Evolutionary conservation across 2,329 filamentous ascomycete species (phyloP), one percentile per base, ranked within the genome.

Genomic region (Teratosphaeria nubilosa): DNA sequence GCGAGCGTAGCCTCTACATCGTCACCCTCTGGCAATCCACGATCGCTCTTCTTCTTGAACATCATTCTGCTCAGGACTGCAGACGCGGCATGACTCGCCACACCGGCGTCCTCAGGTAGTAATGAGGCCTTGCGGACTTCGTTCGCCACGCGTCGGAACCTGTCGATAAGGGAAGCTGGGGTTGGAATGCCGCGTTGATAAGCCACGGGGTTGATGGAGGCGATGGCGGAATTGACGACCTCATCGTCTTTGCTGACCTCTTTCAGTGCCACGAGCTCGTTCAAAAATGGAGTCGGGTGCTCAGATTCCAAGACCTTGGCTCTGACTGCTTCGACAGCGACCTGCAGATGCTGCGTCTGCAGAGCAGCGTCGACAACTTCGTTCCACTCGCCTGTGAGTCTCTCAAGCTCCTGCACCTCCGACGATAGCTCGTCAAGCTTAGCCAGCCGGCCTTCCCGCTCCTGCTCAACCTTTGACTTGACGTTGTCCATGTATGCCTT

Each of bases 61-160:
- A 97, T 85, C 56, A 97, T 81, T 77, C 96, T 95, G 79, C 90
- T 95, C 67, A 99, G 79, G 53, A 95, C 80, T 73, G 90, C 87
- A 73, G 88, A 94, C 51, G 91, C 92, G 2, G 92, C 91, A 73
- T 99, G 94, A 68, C 88, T 94, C 22, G 94, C 92, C 27, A 99
- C 88, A 65, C 94, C 94, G 0, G 94, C 94, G 69, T 96, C 88
- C 64, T 95, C 91, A 14, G 94, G 94, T 16, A 99, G 81, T 55
- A 99, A 82, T 51, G 88, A 87, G 22, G 94, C 94, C 80, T 99
- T 99, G 72, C 94, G 85, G 48, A 99, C 94, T 77, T 99, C 94
- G 58, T 79, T 78, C 1, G 94, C 90, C 16, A 99, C 94, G 55
- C 91, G 88, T 51, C 94, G 86, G 86, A 99, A 99, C 62, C 94